Evolutionary conservation across 306 rosid genomes (phyloP).

Genomic region (Sindora glabra): DNA sequence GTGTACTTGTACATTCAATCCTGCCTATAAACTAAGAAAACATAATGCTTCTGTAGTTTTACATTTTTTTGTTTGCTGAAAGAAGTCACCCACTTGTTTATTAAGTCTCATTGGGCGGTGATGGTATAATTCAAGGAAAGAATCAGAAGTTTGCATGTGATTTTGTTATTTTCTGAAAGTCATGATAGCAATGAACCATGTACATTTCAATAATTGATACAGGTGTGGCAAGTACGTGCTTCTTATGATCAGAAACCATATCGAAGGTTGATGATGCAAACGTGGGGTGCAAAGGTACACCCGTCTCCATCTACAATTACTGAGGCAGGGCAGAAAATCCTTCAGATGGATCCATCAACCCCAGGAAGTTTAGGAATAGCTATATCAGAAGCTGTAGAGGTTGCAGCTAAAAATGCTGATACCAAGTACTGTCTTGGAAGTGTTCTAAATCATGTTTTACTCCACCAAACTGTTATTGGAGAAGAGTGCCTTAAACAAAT

Average conservation of each 20-base stretch:
- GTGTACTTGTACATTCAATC: background rate
- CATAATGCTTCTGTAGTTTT: conserved; percentile 3
- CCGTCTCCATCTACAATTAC: conserved; percentile 83
- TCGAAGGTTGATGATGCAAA: conserved; percentile 88
- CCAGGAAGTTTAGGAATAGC: conserved; percentile 97
- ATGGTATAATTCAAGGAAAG: background rate
- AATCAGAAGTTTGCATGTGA: background rate
- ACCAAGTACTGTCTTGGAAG: conserved; percentile 89
- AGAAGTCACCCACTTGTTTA: background rate
- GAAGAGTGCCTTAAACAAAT: conserved; percentile 89
- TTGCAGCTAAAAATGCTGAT: conserved; percentile 63
- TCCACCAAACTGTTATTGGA: conserved; percentile 86
- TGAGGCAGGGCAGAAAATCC: conserved; percentile 60
- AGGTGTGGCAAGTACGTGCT: conserved; percentile 99
- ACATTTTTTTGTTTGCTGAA: background rate
- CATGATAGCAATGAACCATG: background rate
- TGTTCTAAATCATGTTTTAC: conserved; percentile 88
- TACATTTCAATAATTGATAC: background rate
- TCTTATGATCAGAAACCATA: conserved; percentile 87
- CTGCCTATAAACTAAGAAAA: background rate
- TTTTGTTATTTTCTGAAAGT: background rate
- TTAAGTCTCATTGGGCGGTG: background rate
- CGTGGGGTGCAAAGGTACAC: conserved; percentile 96
- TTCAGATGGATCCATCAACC: conserved; percentile 58
- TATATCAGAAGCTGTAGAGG: conserved; percentile 88